Conservation (phyloP, 805 yeast genomes). For the Babjeviella inositovora region DNA sequence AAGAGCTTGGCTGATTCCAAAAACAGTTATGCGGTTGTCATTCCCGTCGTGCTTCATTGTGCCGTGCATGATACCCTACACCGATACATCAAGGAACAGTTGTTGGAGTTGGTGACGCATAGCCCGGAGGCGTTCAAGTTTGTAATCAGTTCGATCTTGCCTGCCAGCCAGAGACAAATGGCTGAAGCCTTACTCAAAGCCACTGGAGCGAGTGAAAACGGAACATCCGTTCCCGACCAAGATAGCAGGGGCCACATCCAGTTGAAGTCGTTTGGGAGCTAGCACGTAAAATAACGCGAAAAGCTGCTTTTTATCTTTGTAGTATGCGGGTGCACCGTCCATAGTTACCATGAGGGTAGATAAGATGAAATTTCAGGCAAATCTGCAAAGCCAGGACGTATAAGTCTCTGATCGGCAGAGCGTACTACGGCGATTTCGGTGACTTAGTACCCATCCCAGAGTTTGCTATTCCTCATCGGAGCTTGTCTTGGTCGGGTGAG, state of each 20-base stretch:
- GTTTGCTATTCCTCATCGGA: too few relatives aligned
- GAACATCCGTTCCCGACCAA: slow-evolving; percentile 5
- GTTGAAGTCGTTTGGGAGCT: slow-evolving; percentile 36
- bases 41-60: slow-evolving; percentile 18
- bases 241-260: slow-evolving; percentile 21
- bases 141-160: slow-evolving; percentile 20
- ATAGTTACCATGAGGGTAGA: too few relatives aligned
- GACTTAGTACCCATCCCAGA: too few relatives aligned
- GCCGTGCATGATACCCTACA: slow-evolving; percentile 7
- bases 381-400: too few relatives aligned
- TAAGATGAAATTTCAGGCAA: too few relatives aligned
- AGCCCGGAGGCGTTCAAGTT: slow-evolving; percentile 30
- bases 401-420: too few relatives aligned
- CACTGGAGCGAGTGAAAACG: slow-evolving; percentile 6
- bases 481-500: too few relatives aligned
- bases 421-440: too few relatives aligned
- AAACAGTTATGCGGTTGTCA: slow-evolving; percentile 13
- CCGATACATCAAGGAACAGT: slow-evolving; percentile 26
- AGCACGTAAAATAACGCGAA: too few relatives aligned
- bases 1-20: slow-evolving; percentile 15
- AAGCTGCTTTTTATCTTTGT: too few relatives aligned
- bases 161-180: slow-evolving; percentile 18
- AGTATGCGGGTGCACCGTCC: too few relatives aligned
- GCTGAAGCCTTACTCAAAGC: slow-evolving; percentile 26
- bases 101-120: slow-evolving; percentile 26